Base-by-base conservation (phyloP, 1,139 yeast genomes). In the Yamadazyma epiphylla region DNA sequence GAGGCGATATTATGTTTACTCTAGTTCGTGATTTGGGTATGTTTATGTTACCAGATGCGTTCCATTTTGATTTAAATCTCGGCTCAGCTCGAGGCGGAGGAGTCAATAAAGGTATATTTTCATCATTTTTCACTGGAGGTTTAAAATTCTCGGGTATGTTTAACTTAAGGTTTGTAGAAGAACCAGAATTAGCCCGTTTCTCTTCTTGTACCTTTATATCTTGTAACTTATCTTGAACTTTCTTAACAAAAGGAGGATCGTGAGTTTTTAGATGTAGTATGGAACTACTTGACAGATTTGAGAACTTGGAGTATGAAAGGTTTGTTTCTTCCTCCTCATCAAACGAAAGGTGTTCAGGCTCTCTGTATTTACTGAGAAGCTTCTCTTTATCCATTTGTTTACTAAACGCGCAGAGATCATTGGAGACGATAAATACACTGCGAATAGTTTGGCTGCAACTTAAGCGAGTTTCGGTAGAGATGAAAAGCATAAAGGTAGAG, bases 221-320 rank as follows among this genome's bases (percentile, higher is more conserved):
- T 25, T 39, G 47, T 22, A 53, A 31, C 19, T 39, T 43, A 13
- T 43, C 35, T 27, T 55, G 55, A 14, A 58, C 49, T 21, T 44
- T 46, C 28, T 42, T 41, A 5, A 57, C 48, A 35, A 58, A 56
- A 5, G 63, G 62, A 20, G 60, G 53, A 2, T 49, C 53, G 10
- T 26, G 29, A 3, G 25, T 10, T 5, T 27, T 12, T 9, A 24
- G 11, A 17, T 25, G 29, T 15, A 14, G 24, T 7, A 32, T 20
- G 15, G 59, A 45, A 2, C 48, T 42, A 3, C 53, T 58, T n/a
- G 65, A 53, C 2, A 51, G 35, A 19, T 53, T 60, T 19, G 70
- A 58, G 38, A 64, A 64, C 39, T 50, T 58, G 29, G 69, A 64
- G 38, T 57, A 64, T 5, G 70, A 60, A 15, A 65, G 43, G 27